Evolutionary conservation across 2,329 filamentous ascomycete genomes (phyloP).

Genomic region (Penicillium sp.): DNA sequence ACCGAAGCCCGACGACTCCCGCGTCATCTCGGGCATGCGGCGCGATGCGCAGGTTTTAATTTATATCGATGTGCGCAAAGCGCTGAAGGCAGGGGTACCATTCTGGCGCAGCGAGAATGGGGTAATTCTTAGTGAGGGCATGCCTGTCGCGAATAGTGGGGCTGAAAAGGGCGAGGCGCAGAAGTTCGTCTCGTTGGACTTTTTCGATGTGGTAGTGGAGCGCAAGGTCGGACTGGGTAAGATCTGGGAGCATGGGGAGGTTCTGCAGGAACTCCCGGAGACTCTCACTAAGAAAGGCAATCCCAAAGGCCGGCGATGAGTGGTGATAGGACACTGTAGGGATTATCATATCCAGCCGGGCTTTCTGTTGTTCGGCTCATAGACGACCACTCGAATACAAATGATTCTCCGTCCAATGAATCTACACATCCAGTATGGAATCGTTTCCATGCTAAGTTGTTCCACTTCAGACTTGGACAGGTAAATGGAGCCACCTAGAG

Average conservation of each 20-base stretch:
- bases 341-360: neutral
- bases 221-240: constrained; percentile 70
- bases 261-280: constrained; percentile 49
- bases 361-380: neutral
- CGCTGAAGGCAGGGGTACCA: constrained; percentile 59
- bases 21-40: constrained; percentile 77
- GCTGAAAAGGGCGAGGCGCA: constrained; percentile 45
- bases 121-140: constrained; percentile 62
- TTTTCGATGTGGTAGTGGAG: constrained; percentile 71
- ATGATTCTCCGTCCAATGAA: neutral
- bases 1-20: constrained; percentile 19
- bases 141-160: constrained; percentile 23
- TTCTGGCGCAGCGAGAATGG: constrained; percentile 82
- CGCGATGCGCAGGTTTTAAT: constrained; percentile 72
- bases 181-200: constrained; percentile 63
- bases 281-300: constrained; percentile 39
- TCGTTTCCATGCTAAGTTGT: neutral
- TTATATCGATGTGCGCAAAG: constrained; percentile 68
- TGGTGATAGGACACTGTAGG: neutral
- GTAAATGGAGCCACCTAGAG: neutral
- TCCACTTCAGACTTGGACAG: neutral
- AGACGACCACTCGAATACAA: neutral
- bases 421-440: neutral
- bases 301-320: constrained; percentile 28
- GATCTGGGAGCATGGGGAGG: constrained; percentile 60